Evolutionary conservation across 2,329 filamentous ascomycete genomes (phyloP).

Genomic region (Aspergillus aculeatinus): DNA sequence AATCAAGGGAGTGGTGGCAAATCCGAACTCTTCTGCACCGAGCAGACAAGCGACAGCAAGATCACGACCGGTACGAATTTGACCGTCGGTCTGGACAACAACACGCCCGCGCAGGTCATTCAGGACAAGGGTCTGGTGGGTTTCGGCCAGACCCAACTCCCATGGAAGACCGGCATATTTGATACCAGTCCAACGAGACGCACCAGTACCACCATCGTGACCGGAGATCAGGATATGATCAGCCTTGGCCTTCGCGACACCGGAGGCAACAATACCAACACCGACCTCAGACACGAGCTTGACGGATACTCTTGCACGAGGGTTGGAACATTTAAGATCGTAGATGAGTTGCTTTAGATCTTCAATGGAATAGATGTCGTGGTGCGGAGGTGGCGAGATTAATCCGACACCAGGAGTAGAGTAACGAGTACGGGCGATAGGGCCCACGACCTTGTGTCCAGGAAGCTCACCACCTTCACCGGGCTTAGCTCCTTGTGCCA

Average conservation of each 20-base stretch:
- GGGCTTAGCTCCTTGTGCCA: conserved; percentile 97
- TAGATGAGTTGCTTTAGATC: conserved; percentile 98
- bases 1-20: conserved; percentile 90
- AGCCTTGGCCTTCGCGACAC: conserved; percentile 95
- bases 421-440: conserved; percentile 90
- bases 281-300: conserved; percentile 97
- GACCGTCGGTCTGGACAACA: conserved; percentile 93
- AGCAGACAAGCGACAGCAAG: conserved; percentile 92
- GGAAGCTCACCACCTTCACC: conserved; percentile 97
- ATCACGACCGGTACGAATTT: conserved; percentile 87
- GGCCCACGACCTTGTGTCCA: conserved; percentile 92
- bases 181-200: conserved; percentile 96
- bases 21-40: conserved; percentile 97
- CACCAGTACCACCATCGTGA: conserved; percentile 94
- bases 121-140: conserved; percentile 90
- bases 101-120: conserved; percentile 95
- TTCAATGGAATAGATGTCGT: conserved; percentile 98
- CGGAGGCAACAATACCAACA: conserved; percentile 94
- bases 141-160: conserved; percentile 95
- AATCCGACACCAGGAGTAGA: conserved; percentile 94
- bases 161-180: conserved; percentile 96
- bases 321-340: conserved; percentile 94
- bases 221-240: conserved; percentile 96
- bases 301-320: conserved; percentile 86
- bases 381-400: conserved; percentile 92